These are phyloP conservation scores for Pythium rhizo-oryzae DNA, from an alignment of 352 stramenopile species.

Conservation along the genomic window DNA sequence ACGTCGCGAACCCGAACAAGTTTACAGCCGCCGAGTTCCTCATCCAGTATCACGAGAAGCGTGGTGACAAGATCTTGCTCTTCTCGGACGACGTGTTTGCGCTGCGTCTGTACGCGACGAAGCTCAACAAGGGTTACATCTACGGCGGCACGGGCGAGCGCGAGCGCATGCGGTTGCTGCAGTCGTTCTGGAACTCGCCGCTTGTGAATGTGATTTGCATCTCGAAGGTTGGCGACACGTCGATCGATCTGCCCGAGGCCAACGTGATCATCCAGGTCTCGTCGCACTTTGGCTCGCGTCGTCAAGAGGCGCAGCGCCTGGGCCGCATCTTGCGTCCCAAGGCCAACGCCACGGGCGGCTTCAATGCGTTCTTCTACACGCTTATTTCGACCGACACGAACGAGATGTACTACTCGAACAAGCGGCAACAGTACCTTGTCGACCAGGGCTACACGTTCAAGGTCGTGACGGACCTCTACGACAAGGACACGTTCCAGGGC, in stretches of 20 bases:
- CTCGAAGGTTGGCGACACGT: conserved; percentile 98
- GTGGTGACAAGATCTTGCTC: conserved; percentile 99
- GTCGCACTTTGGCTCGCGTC: conserved; percentile 98
- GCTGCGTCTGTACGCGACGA: conserved; percentile 94
- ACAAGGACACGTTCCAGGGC: conserved; percentile 73
- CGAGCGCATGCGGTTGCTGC: conserved; percentile 86
- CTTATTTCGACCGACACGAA: conserved; percentile 99
- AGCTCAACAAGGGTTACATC: conserved; percentile 93
- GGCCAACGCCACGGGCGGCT: conserved; percentile 94
- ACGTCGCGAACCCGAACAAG: conserved; percentile 99
- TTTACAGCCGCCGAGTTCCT: conserved; percentile 96
- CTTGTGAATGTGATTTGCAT: conserved; percentile 92
- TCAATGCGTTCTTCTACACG: conserved; percentile 99
- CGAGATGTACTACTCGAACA: conserved; percentile 99
- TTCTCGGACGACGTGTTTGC: conserved; percentile 99
- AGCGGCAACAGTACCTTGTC: conserved; percentile 99
- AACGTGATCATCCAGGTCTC: conserved; percentile 99
- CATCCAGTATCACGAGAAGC: conserved; percentile 97
- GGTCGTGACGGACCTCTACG: conserved; percentile 96
- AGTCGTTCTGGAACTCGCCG: conserved; percentile 84
- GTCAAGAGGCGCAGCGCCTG: conserved; percentile 99
- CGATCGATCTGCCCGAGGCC: conserved; percentile 99
- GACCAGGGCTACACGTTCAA: conserved; percentile 99
- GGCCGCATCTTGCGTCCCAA: conserved; percentile 99
- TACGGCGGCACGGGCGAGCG: conserved; percentile 97